Percentiles rank a stretch among this genome's conserved stretches.
Evolutionary conservation across 805 yeast species (phyloP).

Genomic region (Naumovozyma castellii): DNA sequence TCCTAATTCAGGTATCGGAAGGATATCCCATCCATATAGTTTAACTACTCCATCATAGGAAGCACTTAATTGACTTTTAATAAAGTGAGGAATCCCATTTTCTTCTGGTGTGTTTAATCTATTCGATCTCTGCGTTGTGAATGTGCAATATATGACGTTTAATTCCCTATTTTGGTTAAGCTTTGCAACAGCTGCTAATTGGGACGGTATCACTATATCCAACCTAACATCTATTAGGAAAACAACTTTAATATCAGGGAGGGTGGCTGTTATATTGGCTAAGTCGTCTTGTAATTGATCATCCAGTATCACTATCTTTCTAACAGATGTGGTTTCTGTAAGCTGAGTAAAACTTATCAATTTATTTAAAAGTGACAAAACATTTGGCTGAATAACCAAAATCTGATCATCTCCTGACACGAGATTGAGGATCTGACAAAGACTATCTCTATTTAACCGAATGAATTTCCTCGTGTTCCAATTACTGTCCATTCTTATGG

Average conservation of each 20-base stretch:
- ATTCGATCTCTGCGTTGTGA: slow-evolving; percentile 12
- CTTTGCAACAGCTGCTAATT: slow-evolving; percentile 4
- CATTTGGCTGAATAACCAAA: slow-evolving; percentile 18
- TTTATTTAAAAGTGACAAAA: slow-evolving; percentile 16
- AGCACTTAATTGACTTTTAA: slow-evolving; percentile 12
- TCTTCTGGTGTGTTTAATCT: not conserved
- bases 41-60: slow-evolving; percentile 1
- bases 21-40: slow-evolving; percentile 15
- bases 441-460: slow-evolving; percentile 7
- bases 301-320: slow-evolving; percentile 19
- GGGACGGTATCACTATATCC: slow-evolving; percentile 14
- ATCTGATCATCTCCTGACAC: slow-evolving; percentile 12
- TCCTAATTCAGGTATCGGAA: slow-evolving; percentile 23
- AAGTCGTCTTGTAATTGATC: slow-evolving; percentile 14
- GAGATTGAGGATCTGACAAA: slow-evolving; percentile 12
- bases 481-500: slow-evolving; percentile 12
- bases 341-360: slow-evolving; percentile 22
- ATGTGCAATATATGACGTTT: slow-evolving; percentile 13
- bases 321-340: slow-evolving; percentile 19
- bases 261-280: slow-evolving; percentile 6
- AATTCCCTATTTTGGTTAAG: slow-evolving; percentile 1
- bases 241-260: slow-evolving; percentile 11
- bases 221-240: slow-evolving; percentile 22
- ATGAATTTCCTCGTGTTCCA: slow-evolving; percentile 24
- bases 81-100: slow-evolving; percentile 16